Conservation (phyloP, 1,139 yeast genomes). For the Candida sanyaensis region DNA sequence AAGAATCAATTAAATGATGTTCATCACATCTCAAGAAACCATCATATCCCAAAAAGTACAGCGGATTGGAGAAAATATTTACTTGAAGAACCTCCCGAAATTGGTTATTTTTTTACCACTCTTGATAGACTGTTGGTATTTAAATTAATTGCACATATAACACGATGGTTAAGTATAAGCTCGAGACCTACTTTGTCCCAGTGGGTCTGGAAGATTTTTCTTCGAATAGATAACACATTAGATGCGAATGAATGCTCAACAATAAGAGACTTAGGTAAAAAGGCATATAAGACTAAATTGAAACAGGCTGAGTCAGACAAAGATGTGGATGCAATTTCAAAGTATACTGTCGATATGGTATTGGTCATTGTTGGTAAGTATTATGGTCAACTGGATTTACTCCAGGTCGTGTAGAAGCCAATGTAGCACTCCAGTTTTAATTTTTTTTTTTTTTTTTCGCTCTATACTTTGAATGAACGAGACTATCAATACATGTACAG, state of each 20-base stretch:
- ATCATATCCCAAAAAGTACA: constrained; percentile 27
- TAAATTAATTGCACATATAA: constrained; percentile 35
- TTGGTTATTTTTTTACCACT: constrained; percentile 19
- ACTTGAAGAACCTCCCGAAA: constrained; percentile 32
- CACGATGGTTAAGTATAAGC: constrained; percentile 41
- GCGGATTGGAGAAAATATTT: constrained; percentile 34
- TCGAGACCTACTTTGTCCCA: constrained; percentile 29
- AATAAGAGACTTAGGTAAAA: constrained; percentile 40
- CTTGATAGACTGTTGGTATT: constrained; percentile 37
- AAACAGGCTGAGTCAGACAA: constrained; percentile 13
- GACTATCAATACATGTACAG: no score
- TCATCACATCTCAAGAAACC: background rate
- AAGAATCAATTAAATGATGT: constrained; percentile 6
- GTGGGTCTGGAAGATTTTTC: constrained; percentile 41
- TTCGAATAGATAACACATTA: constrained; percentile 35
- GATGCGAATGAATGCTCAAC: constrained; percentile 37
- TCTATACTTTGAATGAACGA: background rate
- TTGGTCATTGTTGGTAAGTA: constrained; percentile 34
- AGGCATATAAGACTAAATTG: constrained; percentile 32
- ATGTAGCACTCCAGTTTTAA: background rate
- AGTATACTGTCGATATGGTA: constrained; percentile 34
- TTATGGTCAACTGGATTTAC: constrained; percentile 40
- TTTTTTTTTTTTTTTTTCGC: background rate
- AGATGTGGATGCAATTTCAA: constrained; percentile 8
- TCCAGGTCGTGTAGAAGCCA: constrained; percentile 3